These are phyloP conservation scores for Beauveria sp. DNA, from an alignment of 2,329 filamentous ascomycete species.

Conservation along the genomic window DNA sequence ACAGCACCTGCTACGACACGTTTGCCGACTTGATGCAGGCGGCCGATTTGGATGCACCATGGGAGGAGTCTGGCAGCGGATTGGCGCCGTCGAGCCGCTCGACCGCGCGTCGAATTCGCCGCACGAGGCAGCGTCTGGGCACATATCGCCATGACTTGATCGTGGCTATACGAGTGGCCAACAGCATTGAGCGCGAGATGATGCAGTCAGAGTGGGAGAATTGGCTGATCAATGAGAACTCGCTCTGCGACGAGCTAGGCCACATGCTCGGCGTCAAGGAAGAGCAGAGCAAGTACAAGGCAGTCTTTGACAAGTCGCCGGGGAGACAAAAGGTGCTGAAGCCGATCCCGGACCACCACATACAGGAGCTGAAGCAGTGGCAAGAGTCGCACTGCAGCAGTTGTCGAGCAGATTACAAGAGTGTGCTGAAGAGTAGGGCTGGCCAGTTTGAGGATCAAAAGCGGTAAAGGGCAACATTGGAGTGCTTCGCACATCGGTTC, in stretches of 20 bases:
- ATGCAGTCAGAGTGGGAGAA: slow-evolving; percentile 85
- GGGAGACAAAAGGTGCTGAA: slow-evolving; percentile 25
- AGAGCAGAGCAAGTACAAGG: slow-evolving; percentile 16
- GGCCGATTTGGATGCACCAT: slow-evolving; percentile 50
- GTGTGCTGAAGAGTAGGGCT: neutral
- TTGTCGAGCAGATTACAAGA: slow-evolving; percentile 1
- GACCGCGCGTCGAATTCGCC: slow-evolving; percentile 59
- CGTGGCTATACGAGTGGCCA: slow-evolving; percentile 83
- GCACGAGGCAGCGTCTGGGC: slow-evolving; percentile 76
- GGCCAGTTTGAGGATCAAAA: neutral
- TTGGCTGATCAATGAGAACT: slow-evolving; percentile 76
- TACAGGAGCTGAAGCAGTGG: slow-evolving; percentile 8
- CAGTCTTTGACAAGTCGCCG: slow-evolving; percentile 13
- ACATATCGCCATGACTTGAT: slow-evolving; percentile 82
- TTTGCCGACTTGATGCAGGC: slow-evolving; percentile 52
- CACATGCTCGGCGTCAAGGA: slow-evolving; percentile 31
- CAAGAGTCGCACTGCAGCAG: slow-evolving; percentile 6
- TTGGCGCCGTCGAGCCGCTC: slow-evolving; percentile 43
- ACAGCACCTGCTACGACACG: slow-evolving; percentile 53
- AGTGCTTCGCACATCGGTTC: neutral
- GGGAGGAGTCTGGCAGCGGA: slow-evolving; percentile 41
- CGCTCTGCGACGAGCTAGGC: slow-evolving; percentile 60
- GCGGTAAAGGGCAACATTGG: neutral
- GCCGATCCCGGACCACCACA: slow-evolving; percentile 12
- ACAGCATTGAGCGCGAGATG: slow-evolving; percentile 80